Conservation (phyloP, 208 protist species). For the Sergeia podlipaevii region DNA sequence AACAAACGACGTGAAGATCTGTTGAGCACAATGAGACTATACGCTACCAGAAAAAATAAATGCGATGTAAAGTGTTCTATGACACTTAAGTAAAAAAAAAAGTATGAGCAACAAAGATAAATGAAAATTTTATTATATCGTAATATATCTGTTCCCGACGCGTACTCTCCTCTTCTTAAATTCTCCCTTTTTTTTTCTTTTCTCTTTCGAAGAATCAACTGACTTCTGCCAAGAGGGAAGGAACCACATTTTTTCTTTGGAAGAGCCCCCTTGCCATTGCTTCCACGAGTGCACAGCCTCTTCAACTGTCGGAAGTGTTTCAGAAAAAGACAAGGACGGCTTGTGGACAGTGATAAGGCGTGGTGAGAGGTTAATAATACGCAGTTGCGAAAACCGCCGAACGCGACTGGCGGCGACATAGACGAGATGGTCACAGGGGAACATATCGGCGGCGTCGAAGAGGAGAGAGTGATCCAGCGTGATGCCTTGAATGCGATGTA, state of each 20-base stretch:
- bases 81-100: conserved; percentile 15
- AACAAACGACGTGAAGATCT: too few relatives aligned
- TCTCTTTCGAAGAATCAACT: not conserved
- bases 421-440: conserved; percentile 82
- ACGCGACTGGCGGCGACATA: conserved; percentile 88
- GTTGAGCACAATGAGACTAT: too few relatives aligned
- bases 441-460: conserved; percentile 71
- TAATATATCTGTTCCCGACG: not conserved
- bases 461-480: conserved; percentile 67
- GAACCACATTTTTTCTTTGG: too few relatives aligned
- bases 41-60: too few relatives aligned
- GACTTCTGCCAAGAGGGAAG: conserved; percentile 20
- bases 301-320: conserved; percentile 20
- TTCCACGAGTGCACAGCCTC: conserved; percentile 22
- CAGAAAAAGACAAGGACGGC: conserved; percentile 54
- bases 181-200: conserved; percentile 4
- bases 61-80: too few relatives aligned
- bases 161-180: not conserved
- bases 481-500: conserved; percentile 89
- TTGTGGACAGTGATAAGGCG: conserved; percentile 67
- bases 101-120: conserved; percentile 6
- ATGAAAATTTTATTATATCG: not conserved
- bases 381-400: conserved; percentile 57
- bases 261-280: too few relatives aligned
- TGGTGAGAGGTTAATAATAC: conserved; percentile 67